Conservation (phyloP, 2,329 filamentous ascomycete species). For the Neopestalotiopsis sp. region DNA sequence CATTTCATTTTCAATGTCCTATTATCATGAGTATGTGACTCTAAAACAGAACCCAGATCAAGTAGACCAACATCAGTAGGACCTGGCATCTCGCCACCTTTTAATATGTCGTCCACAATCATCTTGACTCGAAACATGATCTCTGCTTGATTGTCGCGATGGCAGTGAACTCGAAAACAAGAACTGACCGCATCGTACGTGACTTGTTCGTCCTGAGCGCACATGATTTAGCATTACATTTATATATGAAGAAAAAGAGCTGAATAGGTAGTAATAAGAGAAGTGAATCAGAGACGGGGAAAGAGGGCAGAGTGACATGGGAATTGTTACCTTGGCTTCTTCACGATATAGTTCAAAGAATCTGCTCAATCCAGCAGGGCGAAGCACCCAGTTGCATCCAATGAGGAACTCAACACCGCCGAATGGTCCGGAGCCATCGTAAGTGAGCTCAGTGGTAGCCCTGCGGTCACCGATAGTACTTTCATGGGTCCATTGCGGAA, state of each 20-base stretch:
- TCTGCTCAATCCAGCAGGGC: slow-evolving; percentile 17
- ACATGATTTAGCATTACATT: background rate
- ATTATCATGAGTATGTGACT: background rate
- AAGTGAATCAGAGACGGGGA: background rate
- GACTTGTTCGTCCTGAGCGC: slow-evolving; percentile 11
- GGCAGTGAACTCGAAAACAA: slow-evolving; percentile 20
- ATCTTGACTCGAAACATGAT: slow-evolving; percentile 1
- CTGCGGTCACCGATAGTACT: background rate
- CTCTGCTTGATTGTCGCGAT: background rate
- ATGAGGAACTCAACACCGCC: slow-evolving; percentile 8
- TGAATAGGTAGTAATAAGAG: too few species aligned
- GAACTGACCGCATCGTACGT: slow-evolving; percentile 10
- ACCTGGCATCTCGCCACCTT: slow-evolving; percentile 7
- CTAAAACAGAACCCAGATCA: background rate
- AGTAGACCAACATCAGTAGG: slow-evolving; percentile 5
- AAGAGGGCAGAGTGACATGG: background rate
- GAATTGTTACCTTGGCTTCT: background rate
- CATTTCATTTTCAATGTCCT: slow-evolving; percentile 13
- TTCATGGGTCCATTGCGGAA: background rate
- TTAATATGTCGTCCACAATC: slow-evolving; percentile 15
- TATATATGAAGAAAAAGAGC: too few species aligned
- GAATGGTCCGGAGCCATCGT: background rate
- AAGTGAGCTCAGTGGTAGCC: background rate
- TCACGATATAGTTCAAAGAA: slow-evolving; percentile 14
- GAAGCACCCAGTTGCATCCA: slow-evolving; percentile 19